These are phyloP conservation scores for Saturnispora silvae DNA, from an alignment of 805 yeast species.

Conservation along the genomic window DNA sequence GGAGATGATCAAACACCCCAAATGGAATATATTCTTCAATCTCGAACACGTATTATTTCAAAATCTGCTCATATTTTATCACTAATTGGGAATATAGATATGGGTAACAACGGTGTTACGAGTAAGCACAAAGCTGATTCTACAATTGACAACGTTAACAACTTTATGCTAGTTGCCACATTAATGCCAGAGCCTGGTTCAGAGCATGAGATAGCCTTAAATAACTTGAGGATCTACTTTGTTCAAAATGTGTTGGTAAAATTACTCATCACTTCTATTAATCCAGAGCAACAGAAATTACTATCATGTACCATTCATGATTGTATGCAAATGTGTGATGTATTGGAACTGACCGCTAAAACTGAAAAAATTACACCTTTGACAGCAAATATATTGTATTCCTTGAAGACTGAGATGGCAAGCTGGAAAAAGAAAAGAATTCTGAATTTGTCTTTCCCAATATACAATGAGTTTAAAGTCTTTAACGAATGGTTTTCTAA, in stretches of 20 bases:
- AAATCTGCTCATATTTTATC: conserved; percentile 65
- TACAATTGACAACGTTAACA: conserved; percentile 10
- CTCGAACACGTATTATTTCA: conserved; percentile 40
- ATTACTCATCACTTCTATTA: conserved; percentile 81
- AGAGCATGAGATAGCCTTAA: too few relatives aligned
- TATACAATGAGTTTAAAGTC: conserved; percentile 43
- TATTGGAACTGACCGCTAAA: conserved; percentile 16
- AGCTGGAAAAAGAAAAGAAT: conserved; percentile 42
- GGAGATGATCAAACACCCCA: not conserved
- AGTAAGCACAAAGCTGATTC: not conserved
- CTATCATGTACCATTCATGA: conserved; percentile 88
- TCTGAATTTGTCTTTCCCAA: conserved; percentile 49
- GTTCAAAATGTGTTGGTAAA: conserved; percentile 66
- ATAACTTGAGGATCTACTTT: conserved; percentile 51
- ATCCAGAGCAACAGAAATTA: conserved; percentile 74
- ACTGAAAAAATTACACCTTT: conserved; percentile 43
- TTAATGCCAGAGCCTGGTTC: conserved; percentile 39
- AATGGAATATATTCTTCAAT: not conserved
- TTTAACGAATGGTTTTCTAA: conserved; percentile 65
- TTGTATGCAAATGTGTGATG: conserved; percentile 52
- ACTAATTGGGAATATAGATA: conserved; percentile 65
- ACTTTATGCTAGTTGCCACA: conserved; percentile 17
- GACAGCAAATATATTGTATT: conserved; percentile 63
- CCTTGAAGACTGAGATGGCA: conserved; percentile 49
- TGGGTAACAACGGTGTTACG: not conserved